A percentile compares a stretch with the other conserved stretches of the same genome.
These are phyloP conservation scores for Turnera subulata DNA, from an alignment of 345 rosid genomes.

Conservation along the genomic window DNA sequence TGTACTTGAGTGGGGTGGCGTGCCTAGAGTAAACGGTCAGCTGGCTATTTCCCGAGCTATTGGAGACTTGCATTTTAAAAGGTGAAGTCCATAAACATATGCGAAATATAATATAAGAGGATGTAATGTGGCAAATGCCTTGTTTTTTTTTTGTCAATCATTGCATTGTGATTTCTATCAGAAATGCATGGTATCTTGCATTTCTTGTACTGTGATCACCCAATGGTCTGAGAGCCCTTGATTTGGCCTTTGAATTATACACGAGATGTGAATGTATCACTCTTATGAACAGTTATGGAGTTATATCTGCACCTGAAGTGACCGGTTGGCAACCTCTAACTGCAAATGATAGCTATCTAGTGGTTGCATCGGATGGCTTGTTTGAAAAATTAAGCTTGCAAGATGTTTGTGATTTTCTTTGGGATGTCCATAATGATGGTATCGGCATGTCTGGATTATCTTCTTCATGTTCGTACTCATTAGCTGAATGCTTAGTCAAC, in stretches of 20 bases:
- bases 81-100: constrained; percentile 29
- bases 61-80: constrained; percentile 67
- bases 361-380: constrained; percentile 93
- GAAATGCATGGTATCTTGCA: not conserved
- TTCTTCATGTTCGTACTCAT: constrained; percentile 60
- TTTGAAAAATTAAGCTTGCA: constrained; percentile 75
- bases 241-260: not conserved
- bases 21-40: constrained; percentile 82
- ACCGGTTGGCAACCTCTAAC: constrained; percentile 69
- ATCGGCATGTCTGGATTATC: constrained; percentile 37
- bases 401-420: constrained; percentile 74
- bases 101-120: not conserved
- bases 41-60: constrained; percentile 87
- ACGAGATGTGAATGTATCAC: not conserved
- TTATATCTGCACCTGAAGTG: constrained; percentile 85
- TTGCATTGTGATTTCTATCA: not conserved
- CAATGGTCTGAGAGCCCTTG: not conserved
- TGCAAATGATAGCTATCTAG: constrained; percentile 74
- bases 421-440: constrained; percentile 49
- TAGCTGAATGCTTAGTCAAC: constrained; percentile 79
- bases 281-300: constrained; percentile 59
- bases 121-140: not conserved
- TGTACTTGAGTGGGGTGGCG: constrained; percentile 73
- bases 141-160: constrained; percentile 2
- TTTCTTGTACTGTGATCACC: constrained; percentile 3